These are phyloP conservation scores for Panicum hallii DNA, from an alignment of 202 grass and related monocot genomes.

Conservation along the genomic window DNA sequence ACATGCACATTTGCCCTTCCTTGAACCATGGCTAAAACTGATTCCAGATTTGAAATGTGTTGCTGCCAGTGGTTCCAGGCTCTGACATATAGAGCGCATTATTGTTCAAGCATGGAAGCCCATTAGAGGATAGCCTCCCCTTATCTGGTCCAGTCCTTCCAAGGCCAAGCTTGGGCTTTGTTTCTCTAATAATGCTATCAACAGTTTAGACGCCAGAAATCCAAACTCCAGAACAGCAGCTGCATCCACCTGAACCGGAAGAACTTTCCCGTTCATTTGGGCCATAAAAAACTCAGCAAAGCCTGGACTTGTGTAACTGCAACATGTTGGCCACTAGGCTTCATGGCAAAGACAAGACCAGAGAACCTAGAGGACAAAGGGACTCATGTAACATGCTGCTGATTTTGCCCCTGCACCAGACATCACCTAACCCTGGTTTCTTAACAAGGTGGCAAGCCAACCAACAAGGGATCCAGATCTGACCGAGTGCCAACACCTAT, in stretches of 20 bases:
- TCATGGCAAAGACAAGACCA: constrained; percentile 4
- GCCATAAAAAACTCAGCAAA: neutral
- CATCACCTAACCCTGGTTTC: constrained; percentile 18
- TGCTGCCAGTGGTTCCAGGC: neutral
- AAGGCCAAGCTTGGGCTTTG: constrained; percentile 13
- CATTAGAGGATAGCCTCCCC: neutral
- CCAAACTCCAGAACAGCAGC: neutral
- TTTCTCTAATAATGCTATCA: constrained; percentile 2
- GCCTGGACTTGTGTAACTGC: neutral
- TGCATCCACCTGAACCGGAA: neutral
- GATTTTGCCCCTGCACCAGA: constrained; percentile 29
- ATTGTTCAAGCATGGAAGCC: constrained; percentile 16
- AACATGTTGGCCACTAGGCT: constrained; percentile 2
- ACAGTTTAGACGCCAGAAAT: neutral
- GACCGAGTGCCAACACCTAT: constrained; percentile 18
- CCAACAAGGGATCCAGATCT: constrained; percentile 46
- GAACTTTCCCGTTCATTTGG: neutral
- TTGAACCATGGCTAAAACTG: constrained; percentile 17
- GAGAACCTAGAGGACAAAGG: neutral
- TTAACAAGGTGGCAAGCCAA: constrained; percentile 48
- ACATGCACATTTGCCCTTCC: neutral
- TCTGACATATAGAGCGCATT: neutral
- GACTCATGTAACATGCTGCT: constrained; percentile 32
- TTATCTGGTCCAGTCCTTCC: neutral
- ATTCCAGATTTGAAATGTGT: neutral